Percentiles rank a stretch among this genome's conserved stretches.
phyloP scores from a whole-genome alignment of 1,284 basidiomycete genomes.

The Austroboletus olivaceoglutinosus region DNA sequence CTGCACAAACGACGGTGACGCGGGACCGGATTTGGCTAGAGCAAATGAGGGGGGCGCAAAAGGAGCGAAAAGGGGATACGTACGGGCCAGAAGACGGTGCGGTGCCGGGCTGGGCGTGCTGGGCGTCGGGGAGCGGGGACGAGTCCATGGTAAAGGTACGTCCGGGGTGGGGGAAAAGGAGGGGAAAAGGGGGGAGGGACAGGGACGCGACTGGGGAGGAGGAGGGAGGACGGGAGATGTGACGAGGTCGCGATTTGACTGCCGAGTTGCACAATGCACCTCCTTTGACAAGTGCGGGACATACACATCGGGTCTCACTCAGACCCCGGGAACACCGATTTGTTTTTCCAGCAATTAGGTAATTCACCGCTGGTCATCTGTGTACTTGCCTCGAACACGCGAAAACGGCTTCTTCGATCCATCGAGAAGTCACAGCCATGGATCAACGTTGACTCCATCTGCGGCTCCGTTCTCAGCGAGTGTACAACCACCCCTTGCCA shows the following conservation, averaged over 20 bases:
- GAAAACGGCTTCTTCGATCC: slow-evolving; percentile 7
- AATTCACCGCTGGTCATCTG: slow-evolving; percentile 5
- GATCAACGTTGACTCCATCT: slow-evolving; percentile 15
- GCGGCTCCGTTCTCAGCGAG: slow-evolving; percentile 11
- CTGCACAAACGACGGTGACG: slow-evolving; percentile 78
- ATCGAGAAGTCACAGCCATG: slow-evolving; percentile 7
- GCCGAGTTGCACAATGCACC: slow-evolving; percentile 22
- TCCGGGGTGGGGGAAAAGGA: not conserved
- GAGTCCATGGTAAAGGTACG: slow-evolving; percentile 15
- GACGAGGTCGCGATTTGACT: slow-evolving; percentile 10
- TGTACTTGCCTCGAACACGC: slow-evolving; percentile 8
- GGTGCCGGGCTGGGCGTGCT: slow-evolving; percentile 15
- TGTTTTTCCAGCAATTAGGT: slow-evolving; percentile 14
- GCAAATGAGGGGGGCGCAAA: slow-evolving; percentile 10
- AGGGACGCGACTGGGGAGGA: not conserved
- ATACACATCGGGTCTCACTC: slow-evolving; percentile 16
- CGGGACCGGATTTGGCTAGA: slow-evolving; percentile 70
- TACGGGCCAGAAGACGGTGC: slow-evolving; percentile 29
- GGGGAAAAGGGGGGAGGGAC: not conserved
- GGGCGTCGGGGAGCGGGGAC: slow-evolving; percentile 14
- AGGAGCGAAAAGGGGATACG: slow-evolving; percentile 11
- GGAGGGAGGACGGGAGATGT: not conserved
- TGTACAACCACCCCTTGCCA: not conserved
- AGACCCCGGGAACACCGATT: slow-evolving; percentile 16
- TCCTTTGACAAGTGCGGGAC: slow-evolving; percentile 11